phyloP scores from a whole-genome alignment of 179 eudicot genomes.

The Vitellaria paradoxa region DNA sequence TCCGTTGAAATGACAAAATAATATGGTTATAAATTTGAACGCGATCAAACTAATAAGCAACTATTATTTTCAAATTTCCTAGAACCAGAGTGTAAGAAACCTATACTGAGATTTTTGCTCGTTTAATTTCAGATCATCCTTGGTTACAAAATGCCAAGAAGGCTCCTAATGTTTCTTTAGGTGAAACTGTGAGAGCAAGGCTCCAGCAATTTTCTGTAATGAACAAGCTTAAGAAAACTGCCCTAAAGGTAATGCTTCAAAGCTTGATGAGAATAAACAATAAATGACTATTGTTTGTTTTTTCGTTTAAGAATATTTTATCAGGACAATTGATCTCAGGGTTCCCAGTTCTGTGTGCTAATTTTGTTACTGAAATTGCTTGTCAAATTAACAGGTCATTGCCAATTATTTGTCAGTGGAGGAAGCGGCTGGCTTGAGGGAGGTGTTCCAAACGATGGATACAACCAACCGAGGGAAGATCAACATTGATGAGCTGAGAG shows the following conservation, averaged over 20 bases:
- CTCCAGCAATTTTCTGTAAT: conserved; percentile 76
- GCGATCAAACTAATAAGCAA: background rate
- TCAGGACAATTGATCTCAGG: no score
- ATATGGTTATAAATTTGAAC: background rate
- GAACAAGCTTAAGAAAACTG: conserved; percentile 85
- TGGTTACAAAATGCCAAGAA: conserved; percentile 66
- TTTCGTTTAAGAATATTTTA: no score
- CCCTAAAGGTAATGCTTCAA: conserved; percentile 53
- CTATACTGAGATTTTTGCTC: background rate
- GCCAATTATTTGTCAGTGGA: conserved; percentile 76
- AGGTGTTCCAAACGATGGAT: conserved; percentile 72
- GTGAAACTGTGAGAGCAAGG: conserved; percentile 76
- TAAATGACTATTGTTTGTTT: no score
- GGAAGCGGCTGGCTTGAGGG: conserved; percentile 73
- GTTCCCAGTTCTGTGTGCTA: background rate
- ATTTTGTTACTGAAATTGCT: background rate
- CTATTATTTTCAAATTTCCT: background rate
- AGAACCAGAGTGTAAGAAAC: conserved; percentile 1
- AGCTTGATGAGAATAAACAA: background rate
- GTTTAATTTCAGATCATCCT: conserved; percentile 62
- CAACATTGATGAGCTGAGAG: conserved; percentile 55
- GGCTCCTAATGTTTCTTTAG: conserved; percentile 74
- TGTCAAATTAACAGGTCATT: conserved; percentile 47
- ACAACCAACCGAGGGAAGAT: conserved; percentile 64
- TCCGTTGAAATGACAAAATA: background rate